Base-by-base conservation (phyloP, 2,329 filamentous ascomycete genomes). In the Myriosclerotinia curreyana region DNA sequence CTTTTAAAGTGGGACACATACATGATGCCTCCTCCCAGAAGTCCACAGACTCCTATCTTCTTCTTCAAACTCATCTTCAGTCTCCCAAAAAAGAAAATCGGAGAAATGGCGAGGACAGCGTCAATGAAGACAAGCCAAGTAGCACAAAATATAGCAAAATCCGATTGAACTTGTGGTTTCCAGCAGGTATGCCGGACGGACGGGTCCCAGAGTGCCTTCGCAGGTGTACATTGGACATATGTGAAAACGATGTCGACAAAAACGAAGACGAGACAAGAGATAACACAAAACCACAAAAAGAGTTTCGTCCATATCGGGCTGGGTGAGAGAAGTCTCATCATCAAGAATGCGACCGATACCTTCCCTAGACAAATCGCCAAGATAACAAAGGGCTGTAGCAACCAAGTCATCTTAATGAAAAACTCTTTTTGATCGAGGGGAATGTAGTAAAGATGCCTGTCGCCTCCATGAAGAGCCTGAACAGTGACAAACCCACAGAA, bases 401-500 rank as follows among this genome's bases (percentile, higher is more conserved):
- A 31, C 48, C 48, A 50, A 9, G 48, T 50, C 48, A 50, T 50
- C 17, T 31, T 50, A 22, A 50, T 50, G 14, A 25, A 25, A 7
- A 50, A 50, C 28, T 31, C 48, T 50, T 50, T 22, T 15, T 50
- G 22, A 17, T 25, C 48, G 25, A 11, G 25, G 9, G 48, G 48
- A 50, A 50, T 50, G 25, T 50, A 50, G 17, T 28, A 50, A 3
- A 50, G 48, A 31, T 50, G 48, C 48, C 48, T 50, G 28, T 50
- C 48, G 14, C 48, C 48, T 14, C 48, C 48, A 20, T 50, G 25
- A 9, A 50, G 48, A 28, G 48, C 48, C 25, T 50, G 48, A 7
- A 50, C 48, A 14, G 48, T 50, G 15, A 50, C 48, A 31, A 50
- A 50, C 14, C 48, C 48, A 50, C 48, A 50, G 48, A 50, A 31